These are phyloP conservation scores for Lentinula sp. DNA, from an alignment of 768 basidiomycete species.

Conservation along the genomic window DNA sequence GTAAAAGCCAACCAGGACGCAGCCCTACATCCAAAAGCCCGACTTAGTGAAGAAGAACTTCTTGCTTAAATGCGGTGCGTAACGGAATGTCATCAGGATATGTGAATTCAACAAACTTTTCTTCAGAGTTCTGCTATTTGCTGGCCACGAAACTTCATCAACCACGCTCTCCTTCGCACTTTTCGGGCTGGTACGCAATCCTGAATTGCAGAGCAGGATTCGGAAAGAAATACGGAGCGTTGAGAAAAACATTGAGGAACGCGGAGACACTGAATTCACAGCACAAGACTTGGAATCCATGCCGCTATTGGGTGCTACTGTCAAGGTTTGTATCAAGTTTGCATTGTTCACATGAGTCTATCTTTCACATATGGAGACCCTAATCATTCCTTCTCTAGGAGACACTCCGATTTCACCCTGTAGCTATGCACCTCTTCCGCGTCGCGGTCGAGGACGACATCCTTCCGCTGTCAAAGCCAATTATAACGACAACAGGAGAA, in stretches of 20 bases:
- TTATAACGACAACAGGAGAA: conserved; percentile 25
- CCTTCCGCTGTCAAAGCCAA: conserved; percentile 34
- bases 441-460: conserved; percentile 37
- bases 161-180: background rate
- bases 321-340: background rate
- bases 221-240: background rate
- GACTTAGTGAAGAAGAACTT: conserved; percentile 18
- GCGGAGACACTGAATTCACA: background rate
- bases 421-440: conserved; percentile 26
- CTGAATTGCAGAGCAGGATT: background rate
- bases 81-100: background rate
- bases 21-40: conserved; percentile 8
- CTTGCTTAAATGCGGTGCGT: conserved; percentile 19
- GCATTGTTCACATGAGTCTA: too few relatives aligned
- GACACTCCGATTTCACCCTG: conserved; percentile 37
- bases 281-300: background rate
- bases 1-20: conserved; percentile 12
- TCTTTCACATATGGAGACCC: background rate
- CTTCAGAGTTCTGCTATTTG: background rate
- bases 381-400: conserved; percentile 26
- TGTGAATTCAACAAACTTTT: background rate
- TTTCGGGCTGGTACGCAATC: background rate
- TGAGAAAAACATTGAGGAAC: background rate
- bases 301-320: background rate
- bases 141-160: background rate